These are phyloP conservation scores for Rhizomucor miehei DNA, from an alignment of 371 early-diverging fungal species.

Conservation along the genomic window DNA sequence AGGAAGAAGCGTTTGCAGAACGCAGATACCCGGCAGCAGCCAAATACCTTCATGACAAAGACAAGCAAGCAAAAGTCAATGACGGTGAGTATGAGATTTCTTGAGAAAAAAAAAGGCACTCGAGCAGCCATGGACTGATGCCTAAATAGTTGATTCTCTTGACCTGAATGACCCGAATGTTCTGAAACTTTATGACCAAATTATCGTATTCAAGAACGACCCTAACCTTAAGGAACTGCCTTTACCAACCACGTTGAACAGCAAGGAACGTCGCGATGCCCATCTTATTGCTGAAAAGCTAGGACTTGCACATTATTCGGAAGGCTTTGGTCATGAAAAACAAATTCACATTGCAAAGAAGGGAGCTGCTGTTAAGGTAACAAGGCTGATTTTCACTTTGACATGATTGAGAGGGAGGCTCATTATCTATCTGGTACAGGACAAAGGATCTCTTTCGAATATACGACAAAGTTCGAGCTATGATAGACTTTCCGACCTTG, in stretches of 20 bases:
- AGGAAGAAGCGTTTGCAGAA: conserved; percentile 34
- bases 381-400: too few species aligned
- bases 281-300: conserved; percentile 59
- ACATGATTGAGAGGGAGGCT: too few species aligned
- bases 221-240: conserved; percentile 60
- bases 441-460: background rate
- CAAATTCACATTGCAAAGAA: conserved; percentile 38
- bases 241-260: conserved; percentile 39
- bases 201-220: conserved; percentile 69
- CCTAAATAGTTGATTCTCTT: conserved; percentile 39
- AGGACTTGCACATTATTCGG: conserved; percentile 50
- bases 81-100: conserved; percentile 17
- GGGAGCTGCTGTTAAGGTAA: background rate
- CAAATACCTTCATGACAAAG: conserved; percentile 1
- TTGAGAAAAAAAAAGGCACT: too few species aligned
- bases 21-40: conserved; percentile 41
- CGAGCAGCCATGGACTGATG: too few species aligned
- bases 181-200: conserved; percentile 63
- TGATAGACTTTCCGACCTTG: background rate
- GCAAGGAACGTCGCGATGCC: conserved; percentile 51
- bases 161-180: conserved; percentile 71
- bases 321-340: conserved; percentile 50
- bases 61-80: conserved; percentile 19
- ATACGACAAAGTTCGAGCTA: background rate
- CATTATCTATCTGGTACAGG: background rate